These are phyloP conservation scores for Geotrichum carabidarum DNA, from an alignment of 1,139 yeast genomes.

Conservation along the genomic window DNA sequence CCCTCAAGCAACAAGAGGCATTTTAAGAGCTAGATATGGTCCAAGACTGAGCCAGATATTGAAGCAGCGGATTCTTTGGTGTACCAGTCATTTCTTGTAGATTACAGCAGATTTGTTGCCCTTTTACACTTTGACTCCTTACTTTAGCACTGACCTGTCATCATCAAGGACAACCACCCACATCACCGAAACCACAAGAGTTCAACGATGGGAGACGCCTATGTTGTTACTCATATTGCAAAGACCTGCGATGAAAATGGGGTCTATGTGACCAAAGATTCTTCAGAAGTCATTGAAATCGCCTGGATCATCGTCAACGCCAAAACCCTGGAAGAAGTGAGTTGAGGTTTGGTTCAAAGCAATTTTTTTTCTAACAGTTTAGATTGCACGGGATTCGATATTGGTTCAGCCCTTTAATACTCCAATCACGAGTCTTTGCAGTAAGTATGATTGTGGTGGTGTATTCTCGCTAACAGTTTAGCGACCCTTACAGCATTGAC, in stretches of 20 bases:
- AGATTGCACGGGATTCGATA: conserved; percentile 42
- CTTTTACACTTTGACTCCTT: background rate
- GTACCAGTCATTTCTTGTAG: background rate
- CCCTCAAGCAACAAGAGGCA: background rate
- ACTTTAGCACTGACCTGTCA: conserved; percentile 4
- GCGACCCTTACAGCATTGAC: conserved; percentile 43
- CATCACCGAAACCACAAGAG: background rate
- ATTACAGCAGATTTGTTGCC: too few species aligned
- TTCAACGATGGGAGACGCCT: conserved; percentile 50
- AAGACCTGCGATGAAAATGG: conserved; percentile 68
- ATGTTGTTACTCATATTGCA: conserved; percentile 57
- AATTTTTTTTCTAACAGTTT: background rate
- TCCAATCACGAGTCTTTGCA: conserved; percentile 61
- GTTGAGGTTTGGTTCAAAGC: conserved; percentile 25
- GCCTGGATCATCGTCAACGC: conserved; percentile 56
- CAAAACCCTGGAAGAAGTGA: conserved; percentile 31
- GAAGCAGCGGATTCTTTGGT: background rate
- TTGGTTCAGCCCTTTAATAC: conserved; percentile 61
- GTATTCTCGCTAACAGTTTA: background rate
- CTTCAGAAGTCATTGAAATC: conserved; percentile 60
- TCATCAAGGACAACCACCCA: background rate
- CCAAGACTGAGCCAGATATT: background rate
- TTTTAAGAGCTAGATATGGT: background rate
- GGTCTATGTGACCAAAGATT: conserved; percentile 54
- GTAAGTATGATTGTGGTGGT: conserved; percentile 22